phyloP scores from a whole-genome alignment of 1,139 yeast species.

The Pichia kudriavzevii region DNA sequence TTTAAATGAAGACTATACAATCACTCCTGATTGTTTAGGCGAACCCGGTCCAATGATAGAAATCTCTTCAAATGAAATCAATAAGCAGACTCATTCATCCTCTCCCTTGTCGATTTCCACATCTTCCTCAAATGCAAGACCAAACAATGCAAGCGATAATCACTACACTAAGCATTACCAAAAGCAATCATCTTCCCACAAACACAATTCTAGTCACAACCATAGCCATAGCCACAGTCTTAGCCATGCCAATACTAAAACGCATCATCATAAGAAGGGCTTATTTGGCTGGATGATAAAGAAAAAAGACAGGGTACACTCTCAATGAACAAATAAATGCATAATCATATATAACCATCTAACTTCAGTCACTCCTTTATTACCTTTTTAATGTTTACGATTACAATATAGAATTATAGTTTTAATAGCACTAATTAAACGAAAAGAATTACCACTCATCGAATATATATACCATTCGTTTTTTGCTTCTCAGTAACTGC shows the following conservation, averaged over 20 bases:
- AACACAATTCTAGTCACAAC: background rate
- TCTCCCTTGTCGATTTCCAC: background rate
- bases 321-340: background rate
- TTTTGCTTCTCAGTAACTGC: too few species aligned
- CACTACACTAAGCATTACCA: background rate
- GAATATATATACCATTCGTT: too few species aligned
- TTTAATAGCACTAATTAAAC: too few species aligned
- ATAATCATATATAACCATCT: too few species aligned
- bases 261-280: constrained; percentile 7
- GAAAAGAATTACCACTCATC: too few species aligned
- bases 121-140: background rate
- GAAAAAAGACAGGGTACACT: constrained; percentile 2
- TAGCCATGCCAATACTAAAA: background rate
- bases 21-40: constrained; percentile 23
- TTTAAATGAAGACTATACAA: constrained; percentile 20
- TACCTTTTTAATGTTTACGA: too few species aligned
- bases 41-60: constrained; percentile 29
- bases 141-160: background rate
- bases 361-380: too few species aligned
- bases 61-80: constrained; percentile 7
- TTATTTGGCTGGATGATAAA: constrained; percentile 14
- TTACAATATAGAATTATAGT: too few species aligned
- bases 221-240: too few species aligned
- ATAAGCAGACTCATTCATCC: constrained; percentile 1
- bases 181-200: background rate